These are phyloP conservation scores for Suillus lakei DNA, from an alignment of 768 basidiomycete species.

Conservation along the genomic window DNA sequence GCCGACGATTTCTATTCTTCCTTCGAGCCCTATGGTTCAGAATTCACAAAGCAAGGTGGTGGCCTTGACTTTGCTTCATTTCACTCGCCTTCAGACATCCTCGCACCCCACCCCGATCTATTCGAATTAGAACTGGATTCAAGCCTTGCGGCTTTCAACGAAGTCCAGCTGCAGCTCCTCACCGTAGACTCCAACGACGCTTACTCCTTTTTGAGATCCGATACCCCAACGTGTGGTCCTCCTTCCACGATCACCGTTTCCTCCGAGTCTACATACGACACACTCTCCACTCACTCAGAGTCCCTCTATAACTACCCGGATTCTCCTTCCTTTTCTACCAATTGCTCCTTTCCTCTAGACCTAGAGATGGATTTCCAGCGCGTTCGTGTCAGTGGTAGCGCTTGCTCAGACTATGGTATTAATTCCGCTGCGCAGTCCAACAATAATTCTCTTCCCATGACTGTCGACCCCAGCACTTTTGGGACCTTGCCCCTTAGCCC, in stretches of 20 bases:
- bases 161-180: conserved; percentile 62
- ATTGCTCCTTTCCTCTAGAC: conserved; percentile 66
- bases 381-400: conserved; percentile 55
- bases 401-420: conserved; percentile 57
- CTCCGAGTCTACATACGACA: conserved; percentile 77
- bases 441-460: conserved; percentile 43
- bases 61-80: conserved; percentile 72
- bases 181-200: conserved; percentile 68
- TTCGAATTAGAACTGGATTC: conserved; percentile 85
- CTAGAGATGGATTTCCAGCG: conserved; percentile 76
- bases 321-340: conserved; percentile 52
- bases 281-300: conserved; percentile 69
- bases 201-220: conserved; percentile 66
- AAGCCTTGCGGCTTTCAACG: conserved; percentile 69
- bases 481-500: conserved; percentile 62
- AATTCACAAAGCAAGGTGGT: conserved; percentile 45
- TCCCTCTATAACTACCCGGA: conserved; percentile 69
- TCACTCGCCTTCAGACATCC: conserved; percentile 69
- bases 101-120: conserved; percentile 78
- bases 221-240: conserved; percentile 69
- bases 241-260: conserved; percentile 81
- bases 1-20: conserved; percentile 37
- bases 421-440: conserved; percentile 37
- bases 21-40: conserved; percentile 40
- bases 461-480: conserved; percentile 63